Conservation (phyloP, 108 stramenopile species). For the Cyclotella choctawhatcheeana region DNA sequence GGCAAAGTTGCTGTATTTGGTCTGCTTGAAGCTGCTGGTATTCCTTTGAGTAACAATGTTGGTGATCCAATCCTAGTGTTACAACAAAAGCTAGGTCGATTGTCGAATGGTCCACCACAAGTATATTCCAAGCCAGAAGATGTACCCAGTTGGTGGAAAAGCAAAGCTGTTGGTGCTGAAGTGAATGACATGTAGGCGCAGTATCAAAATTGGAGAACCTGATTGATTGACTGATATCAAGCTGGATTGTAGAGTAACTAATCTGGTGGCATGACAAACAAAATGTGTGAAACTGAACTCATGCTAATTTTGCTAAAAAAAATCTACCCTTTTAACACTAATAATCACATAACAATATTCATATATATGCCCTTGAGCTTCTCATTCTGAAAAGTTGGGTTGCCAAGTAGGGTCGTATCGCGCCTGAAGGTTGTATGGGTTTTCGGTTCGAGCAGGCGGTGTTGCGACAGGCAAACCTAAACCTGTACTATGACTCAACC, state of each 20-base stretch:
- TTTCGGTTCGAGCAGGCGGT: slow-evolving; percentile 1
- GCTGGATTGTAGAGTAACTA: too few relatives aligned
- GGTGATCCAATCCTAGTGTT: slow-evolving; percentile 12
- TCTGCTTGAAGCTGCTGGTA: slow-evolving; percentile 45
- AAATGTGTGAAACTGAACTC: too few relatives aligned
- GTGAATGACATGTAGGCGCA: not conserved
- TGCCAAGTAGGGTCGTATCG: slow-evolving; percentile 25
- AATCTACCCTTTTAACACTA: too few relatives aligned
- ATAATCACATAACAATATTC: too few relatives aligned
- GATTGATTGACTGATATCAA: too few relatives aligned
- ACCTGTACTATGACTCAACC: slow-evolving; percentile 46
- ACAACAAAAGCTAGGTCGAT: slow-evolving; percentile 20
- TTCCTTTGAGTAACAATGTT: slow-evolving; percentile 16
- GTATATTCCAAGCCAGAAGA: not conserved
- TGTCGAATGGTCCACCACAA: not conserved
- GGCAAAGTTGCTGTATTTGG: slow-evolving; percentile 53
- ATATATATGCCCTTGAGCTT: too few relatives aligned
- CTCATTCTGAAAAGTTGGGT: slow-evolving; percentile 17
- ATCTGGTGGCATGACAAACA: too few relatives aligned
- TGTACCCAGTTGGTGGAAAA: not conserved
- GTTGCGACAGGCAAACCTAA: slow-evolving; percentile 31
- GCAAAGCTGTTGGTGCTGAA: not conserved
- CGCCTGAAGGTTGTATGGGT: slow-evolving; percentile 40
- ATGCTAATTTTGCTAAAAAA: too few relatives aligned
- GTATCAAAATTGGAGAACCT: too few relatives aligned